Conservation (phyloP, 148 eudicot species). For the Cornus florida region DNA sequence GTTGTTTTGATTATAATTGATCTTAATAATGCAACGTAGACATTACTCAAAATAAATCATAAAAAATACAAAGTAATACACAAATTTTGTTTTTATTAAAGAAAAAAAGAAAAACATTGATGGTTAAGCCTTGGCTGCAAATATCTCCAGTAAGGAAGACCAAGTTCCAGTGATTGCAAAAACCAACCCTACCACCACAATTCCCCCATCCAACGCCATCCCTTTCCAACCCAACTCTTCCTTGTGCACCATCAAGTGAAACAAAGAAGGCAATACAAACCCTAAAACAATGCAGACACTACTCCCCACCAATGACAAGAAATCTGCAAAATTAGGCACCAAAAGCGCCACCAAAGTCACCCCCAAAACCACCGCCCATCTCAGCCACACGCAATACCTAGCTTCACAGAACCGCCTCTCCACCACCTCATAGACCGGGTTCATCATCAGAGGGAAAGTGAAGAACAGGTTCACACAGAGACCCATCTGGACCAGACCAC, state of each 20-base stretch:
- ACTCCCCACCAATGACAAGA: conserved; percentile 71
- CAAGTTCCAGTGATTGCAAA: conserved; percentile 61
- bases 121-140: conserved; percentile 38
- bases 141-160: conserved; percentile 50
- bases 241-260: conserved; percentile 55
- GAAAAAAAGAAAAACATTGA: neutral
- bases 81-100: neutral
- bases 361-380: conserved; percentile 52
- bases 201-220: conserved; percentile 38
- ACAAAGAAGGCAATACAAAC: conserved; percentile 66
- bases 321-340: conserved; percentile 72
- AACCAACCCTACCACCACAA: conserved; percentile 50
- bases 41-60: neutral
- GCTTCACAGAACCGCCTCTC: conserved; percentile 47
- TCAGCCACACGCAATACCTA: conserved; percentile 51
- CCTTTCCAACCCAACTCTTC: conserved; percentile 37
- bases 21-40: neutral
- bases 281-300: conserved; percentile 66
- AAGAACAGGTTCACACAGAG: conserved; percentile 62
- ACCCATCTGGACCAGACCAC: conserved; percentile 59
- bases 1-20: neutral
- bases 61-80: too few relatives aligned
- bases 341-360: conserved; percentile 49
- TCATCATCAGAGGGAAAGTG: conserved; percentile 71
- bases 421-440: conserved; percentile 70